Base-by-base conservation (phyloP, 192 early-diverging fungal species). In the Kickxella alabastrina region DNA sequence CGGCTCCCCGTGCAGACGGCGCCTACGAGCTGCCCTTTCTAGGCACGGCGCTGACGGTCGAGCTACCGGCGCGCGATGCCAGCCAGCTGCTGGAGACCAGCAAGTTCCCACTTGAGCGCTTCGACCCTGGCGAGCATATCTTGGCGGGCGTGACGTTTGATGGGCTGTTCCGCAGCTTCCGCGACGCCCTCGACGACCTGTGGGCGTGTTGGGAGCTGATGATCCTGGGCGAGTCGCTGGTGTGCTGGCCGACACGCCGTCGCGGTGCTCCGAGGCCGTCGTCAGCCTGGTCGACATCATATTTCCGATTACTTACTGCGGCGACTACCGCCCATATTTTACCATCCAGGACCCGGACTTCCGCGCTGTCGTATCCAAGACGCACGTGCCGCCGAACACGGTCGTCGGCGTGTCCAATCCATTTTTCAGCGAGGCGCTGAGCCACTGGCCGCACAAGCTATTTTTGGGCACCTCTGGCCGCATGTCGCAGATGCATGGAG, bases 341-440 rank as follows among this genome's bases (percentile, higher is more conserved):
- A 98, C 96, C 3, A 91, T 98, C 50, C 92, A 95, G 64, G 94
- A 95, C 60, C 74, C 87, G 3, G 96, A 98, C 62, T 91, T 96
- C 47, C 85, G 87, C 43, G 63, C 55, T 34, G 77, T 69, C 22
- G 66, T 68, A 15, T 68, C 65, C 38, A 75, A 70, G 49, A 79
- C 69, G 47, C 80, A 80, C 49, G 87, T 91, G 27, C 82, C 89
- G 10, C 79, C 84, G 9, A 90, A 85, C 50, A 82, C 86, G 24
- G 75, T 98, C n/a, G 67, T 98, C 4, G 96, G 96, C 10, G 90
- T 93, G 5, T 97, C 96, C 5, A 98, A 98, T 62, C 91, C 92
- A 5, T 92, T 92, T 47, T 96, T 98, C 60, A 78, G 79, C 53
- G 91, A 92, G 62, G 84, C 91, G 4, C 69, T 98, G 43, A 83